Evolutionary conservation across 2,329 filamentous ascomycete species (phyloP).

Genomic region (Alternaria hordeiaustralica): DNA sequence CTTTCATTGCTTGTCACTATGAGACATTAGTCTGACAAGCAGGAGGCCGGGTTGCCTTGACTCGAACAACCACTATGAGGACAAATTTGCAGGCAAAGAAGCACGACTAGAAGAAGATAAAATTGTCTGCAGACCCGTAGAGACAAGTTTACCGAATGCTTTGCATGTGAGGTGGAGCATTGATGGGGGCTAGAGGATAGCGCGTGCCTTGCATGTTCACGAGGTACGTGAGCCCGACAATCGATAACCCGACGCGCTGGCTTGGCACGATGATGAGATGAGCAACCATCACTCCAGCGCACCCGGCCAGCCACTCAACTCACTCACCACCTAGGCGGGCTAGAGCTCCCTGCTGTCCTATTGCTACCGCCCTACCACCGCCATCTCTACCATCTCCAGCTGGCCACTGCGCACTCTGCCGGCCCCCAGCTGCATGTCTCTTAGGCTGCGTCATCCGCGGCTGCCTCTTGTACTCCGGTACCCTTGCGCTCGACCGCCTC

Average conservation of each 20-base stretch:
- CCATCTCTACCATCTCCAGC: background rate
- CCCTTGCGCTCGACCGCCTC: conserved; percentile 33
- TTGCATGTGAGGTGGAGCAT: background rate
- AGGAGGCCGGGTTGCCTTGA: background rate
- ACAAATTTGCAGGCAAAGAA: background rate
- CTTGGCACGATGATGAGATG: conserved; percentile 13
- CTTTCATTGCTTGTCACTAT: background rate
- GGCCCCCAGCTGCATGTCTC: conserved; percentile 34
- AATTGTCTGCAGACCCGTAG: background rate
- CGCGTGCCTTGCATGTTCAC: conserved; percentile 12
- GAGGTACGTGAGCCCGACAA: conserved; percentile 12
- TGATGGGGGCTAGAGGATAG: conserved; percentile 1
- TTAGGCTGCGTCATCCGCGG: conserved; percentile 40
- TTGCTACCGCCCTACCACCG: conserved; percentile 10
- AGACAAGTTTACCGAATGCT: background rate
- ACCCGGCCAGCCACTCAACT: conserved; percentile 7
- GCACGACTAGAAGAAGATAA: background rate
- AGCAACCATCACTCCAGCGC: conserved; percentile 4
- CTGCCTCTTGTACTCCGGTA: conserved; percentile 31
- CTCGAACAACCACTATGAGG: background rate
- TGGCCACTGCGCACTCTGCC: conserved; percentile 9
- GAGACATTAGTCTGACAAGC: background rate
- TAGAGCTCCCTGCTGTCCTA: conserved; percentile 8
- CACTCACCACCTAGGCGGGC: conserved; percentile 10
- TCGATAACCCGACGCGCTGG: conserved; percentile 24